phyloP scores from a whole-genome alignment of 164 flowering plant species.

The Magnolia changhungtana region DNA sequence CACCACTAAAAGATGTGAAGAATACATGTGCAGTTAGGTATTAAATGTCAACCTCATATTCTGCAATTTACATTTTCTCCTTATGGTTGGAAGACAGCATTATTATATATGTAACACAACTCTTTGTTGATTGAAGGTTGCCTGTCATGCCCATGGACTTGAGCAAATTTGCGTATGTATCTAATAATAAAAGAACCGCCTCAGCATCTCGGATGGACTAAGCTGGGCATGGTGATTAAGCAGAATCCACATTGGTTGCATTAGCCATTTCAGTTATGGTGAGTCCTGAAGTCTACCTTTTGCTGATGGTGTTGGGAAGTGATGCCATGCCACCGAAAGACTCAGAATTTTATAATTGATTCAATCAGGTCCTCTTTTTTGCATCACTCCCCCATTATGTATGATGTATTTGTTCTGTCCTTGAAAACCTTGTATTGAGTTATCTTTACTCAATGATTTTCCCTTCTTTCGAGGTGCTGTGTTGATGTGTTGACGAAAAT shows the following conservation, averaged over 20 bases:
- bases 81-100: background rate
- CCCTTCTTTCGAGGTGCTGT: background rate
- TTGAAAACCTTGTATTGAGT: no score
- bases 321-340: background rate
- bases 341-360: background rate
- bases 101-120: background rate
- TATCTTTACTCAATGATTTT: background rate
- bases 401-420: background rate
- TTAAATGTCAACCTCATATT: background rate
- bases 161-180: slow-evolving; percentile 44
- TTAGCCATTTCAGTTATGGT: background rate
- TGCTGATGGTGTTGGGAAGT: background rate
- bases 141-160: slow-evolving; percentile 24
- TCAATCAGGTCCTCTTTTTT: background rate
- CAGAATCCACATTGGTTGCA: background rate
- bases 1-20: slow-evolving; percentile 77
- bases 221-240: background rate
- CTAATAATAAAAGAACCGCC: slow-evolving; percentile 33
- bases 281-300: background rate
- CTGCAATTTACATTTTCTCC: background rate
- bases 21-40: slow-evolving; percentile 54
- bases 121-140: slow-evolving; percentile 32
- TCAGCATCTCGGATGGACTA: slow-evolving; percentile 15
- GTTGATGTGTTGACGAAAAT: background rate
- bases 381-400: background rate